Conservation (phyloP, 345 rosid genomes). For the Viola odorata region DNA sequence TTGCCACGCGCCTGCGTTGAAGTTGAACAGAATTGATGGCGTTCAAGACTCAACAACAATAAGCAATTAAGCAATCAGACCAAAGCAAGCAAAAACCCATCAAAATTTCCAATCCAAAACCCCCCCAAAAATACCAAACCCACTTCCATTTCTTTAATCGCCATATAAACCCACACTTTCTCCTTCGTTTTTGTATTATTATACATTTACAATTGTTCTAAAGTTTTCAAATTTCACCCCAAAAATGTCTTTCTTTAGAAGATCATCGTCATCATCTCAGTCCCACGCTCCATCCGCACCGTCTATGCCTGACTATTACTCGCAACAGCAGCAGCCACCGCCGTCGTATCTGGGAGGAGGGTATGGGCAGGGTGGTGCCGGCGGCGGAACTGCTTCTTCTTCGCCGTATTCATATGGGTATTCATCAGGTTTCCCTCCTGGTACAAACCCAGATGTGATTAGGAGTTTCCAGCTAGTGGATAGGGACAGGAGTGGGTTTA, state of each 20-base stretch:
- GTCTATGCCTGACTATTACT: slow-evolving; percentile 32
- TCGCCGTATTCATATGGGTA: slow-evolving; percentile 8
- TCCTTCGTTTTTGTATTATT: too few relatives aligned
- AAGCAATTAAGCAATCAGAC: neutral
- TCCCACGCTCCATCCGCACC: slow-evolving; percentile 46
- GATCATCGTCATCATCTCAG: slow-evolving; percentile 12
- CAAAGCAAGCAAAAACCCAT: too few relatives aligned
- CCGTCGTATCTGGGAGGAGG: neutral
- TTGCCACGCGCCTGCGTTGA: neutral
- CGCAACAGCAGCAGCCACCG: slow-evolving; percentile 7
- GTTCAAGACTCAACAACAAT: neutral
- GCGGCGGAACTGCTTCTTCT: slow-evolving; percentile 17
- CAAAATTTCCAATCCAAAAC: too few relatives aligned
- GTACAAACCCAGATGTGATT: slow-evolving; percentile 44
- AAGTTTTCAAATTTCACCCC: too few relatives aligned
- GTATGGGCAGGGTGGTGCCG: slow-evolving; percentile 1
- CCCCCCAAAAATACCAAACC: too few relatives aligned
- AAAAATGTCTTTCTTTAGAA: too few relatives aligned
- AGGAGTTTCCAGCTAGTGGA: slow-evolving; percentile 58
- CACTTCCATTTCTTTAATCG: too few relatives aligned
- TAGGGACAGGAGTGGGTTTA: slow-evolving; percentile 53
- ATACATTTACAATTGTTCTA: too few relatives aligned
- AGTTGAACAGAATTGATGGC: neutral
- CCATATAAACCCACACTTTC: too few relatives aligned
- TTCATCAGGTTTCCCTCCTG: slow-evolving; percentile 36